Evolutionary conservation across 768 basidiomycete genomes (phyloP).

Genomic region (Galerina marginata): DNA sequence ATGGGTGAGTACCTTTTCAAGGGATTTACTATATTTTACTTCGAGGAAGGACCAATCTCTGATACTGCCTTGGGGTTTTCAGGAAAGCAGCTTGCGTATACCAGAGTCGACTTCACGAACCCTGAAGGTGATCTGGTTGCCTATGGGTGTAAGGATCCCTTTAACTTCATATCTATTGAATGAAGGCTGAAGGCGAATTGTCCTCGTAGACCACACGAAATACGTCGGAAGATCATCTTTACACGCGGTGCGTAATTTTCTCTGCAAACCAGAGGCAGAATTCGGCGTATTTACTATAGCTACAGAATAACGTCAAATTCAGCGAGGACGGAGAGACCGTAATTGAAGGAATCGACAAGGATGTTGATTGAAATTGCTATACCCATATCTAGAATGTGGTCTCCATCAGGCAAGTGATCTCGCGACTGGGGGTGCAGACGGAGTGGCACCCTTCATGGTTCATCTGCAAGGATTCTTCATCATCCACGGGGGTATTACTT

Average conservation of each 20-base stretch:
- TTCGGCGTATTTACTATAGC: slow-evolving; percentile 2
- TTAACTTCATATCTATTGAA: neutral
- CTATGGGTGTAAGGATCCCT: slow-evolving; percentile 64
- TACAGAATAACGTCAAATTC: slow-evolving; percentile 76
- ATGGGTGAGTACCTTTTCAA: slow-evolving; percentile 53
- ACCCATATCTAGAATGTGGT: neutral
- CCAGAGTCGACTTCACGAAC: slow-evolving; percentile 76
- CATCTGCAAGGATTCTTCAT: too few relatives aligned
- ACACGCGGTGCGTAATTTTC: slow-evolving; percentile 41
- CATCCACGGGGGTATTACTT: too few relatives aligned
- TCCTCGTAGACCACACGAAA: slow-evolving; percentile 76
- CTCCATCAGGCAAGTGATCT: neutral
- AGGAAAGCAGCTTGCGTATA: slow-evolving; percentile 85
- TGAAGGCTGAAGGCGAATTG: neutral
- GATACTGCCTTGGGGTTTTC: neutral
- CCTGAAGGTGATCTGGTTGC: slow-evolving; percentile 73
- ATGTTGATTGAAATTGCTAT: slow-evolving; percentile 14
- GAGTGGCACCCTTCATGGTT: too few relatives aligned
- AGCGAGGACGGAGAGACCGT: slow-evolving; percentile 79
- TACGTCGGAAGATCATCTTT: slow-evolving; percentile 74
- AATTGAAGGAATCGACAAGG: slow-evolving; percentile 62
- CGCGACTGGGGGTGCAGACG: too few relatives aligned
- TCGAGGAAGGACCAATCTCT: neutral
- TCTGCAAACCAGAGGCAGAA: neutral
- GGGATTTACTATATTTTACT: neutral